These are phyloP conservation scores for Hyphochytrium catenoides DNA, from an alignment of 352 stramenopile genomes.

Conservation along the genomic window DNA sequence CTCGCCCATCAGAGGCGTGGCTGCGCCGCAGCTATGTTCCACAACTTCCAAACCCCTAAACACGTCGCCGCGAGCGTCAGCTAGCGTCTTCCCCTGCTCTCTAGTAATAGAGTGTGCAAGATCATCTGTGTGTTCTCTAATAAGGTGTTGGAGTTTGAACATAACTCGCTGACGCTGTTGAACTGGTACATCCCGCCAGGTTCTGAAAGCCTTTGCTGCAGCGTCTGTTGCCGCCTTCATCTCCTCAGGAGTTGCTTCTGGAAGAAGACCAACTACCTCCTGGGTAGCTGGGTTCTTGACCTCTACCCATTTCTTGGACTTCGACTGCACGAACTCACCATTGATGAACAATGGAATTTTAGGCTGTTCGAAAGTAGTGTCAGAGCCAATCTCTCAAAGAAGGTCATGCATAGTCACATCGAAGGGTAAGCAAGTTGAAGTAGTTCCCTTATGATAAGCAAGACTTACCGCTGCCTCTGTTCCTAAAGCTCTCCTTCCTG, in stretches of 20 bases:
- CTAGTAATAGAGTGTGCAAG: conserved; percentile 79
- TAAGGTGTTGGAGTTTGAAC: conserved; percentile 85
- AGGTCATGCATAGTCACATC: too few relatives aligned
- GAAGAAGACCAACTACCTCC: conserved; percentile 53
- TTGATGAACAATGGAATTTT: conserved; percentile 74
- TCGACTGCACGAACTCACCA: conserved; percentile 71
- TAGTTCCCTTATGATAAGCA: too few relatives aligned
- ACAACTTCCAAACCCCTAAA: conserved; percentile 79
- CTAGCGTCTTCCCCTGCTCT: conserved; percentile 76
- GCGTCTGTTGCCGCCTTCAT: conserved; percentile 54
- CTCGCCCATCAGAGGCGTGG: conserved; percentile 77
- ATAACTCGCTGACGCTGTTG: conserved; percentile 81
- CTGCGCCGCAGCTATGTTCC: conserved; percentile 39
- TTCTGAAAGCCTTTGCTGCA: conserved; percentile 57
- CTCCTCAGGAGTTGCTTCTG: conserved; percentile 56
- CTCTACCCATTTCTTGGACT: conserved; percentile 70
- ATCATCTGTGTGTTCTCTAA: conserved; percentile 79
- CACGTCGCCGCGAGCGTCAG: conserved; percentile 86
- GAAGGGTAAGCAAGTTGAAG: too few relatives aligned
- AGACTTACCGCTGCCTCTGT: too few relatives aligned
- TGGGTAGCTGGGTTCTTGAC: conserved; percentile 74
- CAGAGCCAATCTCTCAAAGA: too few relatives aligned
- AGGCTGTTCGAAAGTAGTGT: too few relatives aligned
- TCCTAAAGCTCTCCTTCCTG: too few relatives aligned
- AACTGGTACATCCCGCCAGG: conserved; percentile 76